Conservation (phyloP, 192 early-diverging fungal genomes). For the Nowakowskiella sp. region DNA sequence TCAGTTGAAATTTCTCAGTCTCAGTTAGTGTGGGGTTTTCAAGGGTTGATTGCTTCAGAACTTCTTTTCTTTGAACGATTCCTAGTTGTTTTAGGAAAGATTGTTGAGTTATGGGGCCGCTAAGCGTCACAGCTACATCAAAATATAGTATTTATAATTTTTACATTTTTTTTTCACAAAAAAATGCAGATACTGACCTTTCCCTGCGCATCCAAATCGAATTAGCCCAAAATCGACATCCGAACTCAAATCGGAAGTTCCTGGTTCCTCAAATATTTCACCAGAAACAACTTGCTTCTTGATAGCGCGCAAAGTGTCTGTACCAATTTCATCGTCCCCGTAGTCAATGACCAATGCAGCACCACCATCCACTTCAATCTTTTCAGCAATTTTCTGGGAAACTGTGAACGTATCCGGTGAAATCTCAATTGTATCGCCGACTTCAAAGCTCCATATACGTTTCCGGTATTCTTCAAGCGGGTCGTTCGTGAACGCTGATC, state of each 20-base stretch:
- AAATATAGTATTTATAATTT: too few species aligned
- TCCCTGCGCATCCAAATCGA: constrained; percentile 40
- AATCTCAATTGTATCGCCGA: constrained; percentile 75
- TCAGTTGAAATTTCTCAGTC: constrained; percentile 53
- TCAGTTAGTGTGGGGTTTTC: too few species aligned
- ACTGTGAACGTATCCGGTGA: constrained; percentile 69
- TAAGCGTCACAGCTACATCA: constrained; percentile 4
- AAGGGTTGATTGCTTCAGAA: too few species aligned
- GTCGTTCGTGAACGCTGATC: too few species aligned
- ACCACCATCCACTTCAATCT: constrained; percentile 61
- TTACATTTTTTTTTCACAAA: constrained; percentile 4
- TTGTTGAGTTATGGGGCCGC: constrained; percentile 72
- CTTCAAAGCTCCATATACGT: constrained; percentile 45
- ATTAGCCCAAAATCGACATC: constrained; percentile 86
- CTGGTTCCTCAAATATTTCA: constrained; percentile 69
- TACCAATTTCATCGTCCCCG: constrained; percentile 66
- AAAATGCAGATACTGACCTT: constrained; percentile 16
- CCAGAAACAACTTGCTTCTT: constrained; percentile 68
- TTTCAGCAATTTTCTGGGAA: constrained; percentile 57
- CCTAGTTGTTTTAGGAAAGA: constrained; percentile 62
- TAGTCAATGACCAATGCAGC: constrained; percentile 82
- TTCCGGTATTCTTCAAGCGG: constrained; percentile 14
- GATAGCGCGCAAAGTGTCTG: constrained; percentile 63
- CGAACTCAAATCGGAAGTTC: constrained; percentile 78
- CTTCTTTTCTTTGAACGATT: too few species aligned